Evolutionary conservation across 306 rosid genomes (phyloP).

Genomic region (Astragalus glycyphyllos): DNA sequence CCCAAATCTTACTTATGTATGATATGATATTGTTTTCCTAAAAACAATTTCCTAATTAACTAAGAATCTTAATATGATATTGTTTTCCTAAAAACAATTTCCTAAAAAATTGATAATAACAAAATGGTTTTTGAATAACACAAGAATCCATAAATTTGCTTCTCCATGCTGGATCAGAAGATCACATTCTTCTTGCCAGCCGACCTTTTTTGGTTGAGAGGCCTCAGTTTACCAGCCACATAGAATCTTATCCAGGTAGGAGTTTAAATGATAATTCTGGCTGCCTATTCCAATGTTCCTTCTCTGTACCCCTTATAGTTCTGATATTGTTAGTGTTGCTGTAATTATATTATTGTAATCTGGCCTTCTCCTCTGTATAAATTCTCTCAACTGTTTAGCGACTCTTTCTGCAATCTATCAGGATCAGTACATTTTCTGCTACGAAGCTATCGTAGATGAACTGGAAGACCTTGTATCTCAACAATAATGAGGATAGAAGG

Average conservation of each 20-base stretch:
- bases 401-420: constrained; percentile 40
- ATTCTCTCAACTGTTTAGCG: constrained; percentile 24
- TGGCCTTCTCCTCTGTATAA: constrained; percentile 16
- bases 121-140: too few species aligned
- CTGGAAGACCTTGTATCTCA: constrained; percentile 73
- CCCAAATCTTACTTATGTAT: too few species aligned
- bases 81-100: too few species aligned
- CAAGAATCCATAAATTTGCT: too few species aligned
- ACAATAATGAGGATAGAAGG: constrained; percentile 46
- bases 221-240: neutral
- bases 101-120: too few species aligned
- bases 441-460: constrained; percentile 65
- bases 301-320: neutral
- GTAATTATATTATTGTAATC: neutral
- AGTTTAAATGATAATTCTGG: neutral
- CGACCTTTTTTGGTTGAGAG: constrained; percentile 1
- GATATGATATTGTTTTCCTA: too few species aligned
- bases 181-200: neutral
- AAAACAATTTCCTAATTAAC: too few species aligned
- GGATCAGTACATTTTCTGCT: constrained; percentile 75
- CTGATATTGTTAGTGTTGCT: neutral
- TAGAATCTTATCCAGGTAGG: neutral
- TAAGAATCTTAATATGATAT: too few species aligned
- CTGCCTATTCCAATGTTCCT: neutral
- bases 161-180: too few species aligned